Percentiles rank a stretch among this genome's conserved stretches.
Evolutionary conservation across 768 basidiomycete species (phyloP).

Genomic region (Serpula lacrymans): DNA sequence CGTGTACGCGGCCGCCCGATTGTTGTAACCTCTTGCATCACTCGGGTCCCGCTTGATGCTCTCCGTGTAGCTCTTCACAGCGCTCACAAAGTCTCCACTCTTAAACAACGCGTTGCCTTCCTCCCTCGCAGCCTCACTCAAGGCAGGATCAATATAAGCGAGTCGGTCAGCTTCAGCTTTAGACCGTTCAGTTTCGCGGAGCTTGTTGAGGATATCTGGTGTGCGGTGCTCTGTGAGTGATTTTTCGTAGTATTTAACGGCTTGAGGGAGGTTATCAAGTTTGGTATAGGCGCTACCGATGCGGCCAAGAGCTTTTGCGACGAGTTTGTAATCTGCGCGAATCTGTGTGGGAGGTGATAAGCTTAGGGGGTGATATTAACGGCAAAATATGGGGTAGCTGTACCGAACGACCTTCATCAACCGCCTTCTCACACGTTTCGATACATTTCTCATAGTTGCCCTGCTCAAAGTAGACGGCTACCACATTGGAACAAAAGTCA

Average conservation of each 20-base stretch:
- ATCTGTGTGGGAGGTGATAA: conserved; percentile 39
- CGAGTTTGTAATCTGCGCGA: conserved; percentile 90
- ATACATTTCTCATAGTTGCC: conserved; percentile 90
- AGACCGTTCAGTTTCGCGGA: conserved; percentile 76
- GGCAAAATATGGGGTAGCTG: conserved; percentile 14
- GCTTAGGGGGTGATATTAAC: not conserved
- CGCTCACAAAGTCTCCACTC: conserved; percentile 83
- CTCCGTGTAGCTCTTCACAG: conserved; percentile 92
- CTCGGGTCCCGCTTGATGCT: conserved; percentile 93
- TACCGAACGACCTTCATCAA: conserved; percentile 87
- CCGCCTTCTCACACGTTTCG: conserved; percentile 91
- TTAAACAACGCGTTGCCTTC: conserved; percentile 94
- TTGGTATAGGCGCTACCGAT: conserved; percentile 82
- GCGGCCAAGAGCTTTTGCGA: conserved; percentile 93
- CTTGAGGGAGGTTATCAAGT: conserved; percentile 69
- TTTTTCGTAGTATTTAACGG: conserved; percentile 91
- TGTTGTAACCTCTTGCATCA: conserved; percentile 94
- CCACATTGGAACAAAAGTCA: too few species aligned
- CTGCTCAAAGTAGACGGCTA: conserved; percentile 92
- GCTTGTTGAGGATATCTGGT: conserved; percentile 85
- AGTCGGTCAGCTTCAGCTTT: conserved; percentile 75
- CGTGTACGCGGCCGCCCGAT: conserved; percentile 96
- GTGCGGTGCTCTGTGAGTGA: conserved; percentile 96
- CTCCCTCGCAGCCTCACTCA: conserved; percentile 80
- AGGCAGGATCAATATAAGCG: conserved; percentile 85